Evolutionary conservation across 2,329 filamentous ascomycete genomes (phyloP).

Genomic region (Metarhizium rileyi): DNA sequence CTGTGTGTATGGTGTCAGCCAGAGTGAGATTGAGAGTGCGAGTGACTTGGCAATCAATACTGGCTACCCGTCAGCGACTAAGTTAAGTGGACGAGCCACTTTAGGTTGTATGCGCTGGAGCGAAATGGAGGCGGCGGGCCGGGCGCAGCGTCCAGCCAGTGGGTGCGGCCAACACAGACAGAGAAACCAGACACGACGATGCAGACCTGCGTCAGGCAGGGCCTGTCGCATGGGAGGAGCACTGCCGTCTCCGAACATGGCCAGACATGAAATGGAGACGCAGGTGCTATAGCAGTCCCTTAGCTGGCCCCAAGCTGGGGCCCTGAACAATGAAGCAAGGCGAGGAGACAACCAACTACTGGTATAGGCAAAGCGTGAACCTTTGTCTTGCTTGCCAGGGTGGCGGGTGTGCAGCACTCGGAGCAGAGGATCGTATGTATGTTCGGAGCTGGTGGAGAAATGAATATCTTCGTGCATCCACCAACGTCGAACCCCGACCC

Average conservation of each 20-base stretch:
- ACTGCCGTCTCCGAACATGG: conserved; percentile 2
- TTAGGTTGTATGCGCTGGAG: neutral
- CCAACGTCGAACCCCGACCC: neutral
- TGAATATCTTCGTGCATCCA: neutral
- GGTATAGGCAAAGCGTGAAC: conserved; percentile 6
- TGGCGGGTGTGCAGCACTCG: conserved; percentile 3
- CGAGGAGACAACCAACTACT: conserved; percentile 1
- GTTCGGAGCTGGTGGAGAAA: neutral
- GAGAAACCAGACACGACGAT: neutral
- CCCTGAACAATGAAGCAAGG: conserved; percentile 6
- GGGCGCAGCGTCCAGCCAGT: neutral
- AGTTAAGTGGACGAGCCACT: too few species aligned
- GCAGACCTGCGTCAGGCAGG: conserved; percentile 4
- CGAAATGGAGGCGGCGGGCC: conserved; percentile 3
- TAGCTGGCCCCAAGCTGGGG: conserved; percentile 1
- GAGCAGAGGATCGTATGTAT: conserved; percentile 1
- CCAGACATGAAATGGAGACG: neutral
- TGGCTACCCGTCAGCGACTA: neutral
- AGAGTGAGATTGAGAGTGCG: neutral
- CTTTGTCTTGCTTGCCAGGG: conserved; percentile 6
- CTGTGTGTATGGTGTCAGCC: neutral
- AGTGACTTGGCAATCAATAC: neutral
- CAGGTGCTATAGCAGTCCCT: neutral
- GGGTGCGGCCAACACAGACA: conserved; percentile 3
- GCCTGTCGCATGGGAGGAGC: neutral